Percentiles rank a stretch among this genome's conserved stretches.
These are phyloP conservation scores for Calonectria naviculata DNA, from an alignment of 2,329 filamentous ascomycete genomes.

Conservation along the genomic window DNA sequence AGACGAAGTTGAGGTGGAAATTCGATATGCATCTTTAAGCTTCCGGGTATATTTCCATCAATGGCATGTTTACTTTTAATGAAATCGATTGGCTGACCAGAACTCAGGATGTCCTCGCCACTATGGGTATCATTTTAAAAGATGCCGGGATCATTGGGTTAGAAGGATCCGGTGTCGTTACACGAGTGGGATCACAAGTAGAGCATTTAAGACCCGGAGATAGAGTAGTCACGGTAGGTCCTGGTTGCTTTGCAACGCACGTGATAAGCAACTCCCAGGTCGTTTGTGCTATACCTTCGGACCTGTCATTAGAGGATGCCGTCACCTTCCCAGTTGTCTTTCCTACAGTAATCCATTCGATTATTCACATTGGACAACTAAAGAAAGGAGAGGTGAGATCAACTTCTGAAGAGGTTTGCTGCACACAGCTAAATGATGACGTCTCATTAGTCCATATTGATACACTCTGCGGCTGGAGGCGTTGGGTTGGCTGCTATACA, in stretches of 20 bases:
- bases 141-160: not conserved
- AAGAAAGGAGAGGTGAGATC: slow-evolving; percentile 9
- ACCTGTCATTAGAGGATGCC: slow-evolving; percentile 46
- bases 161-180: not conserved
- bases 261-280: slow-evolving; percentile 28
- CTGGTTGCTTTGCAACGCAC: slow-evolving; percentile 39
- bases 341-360: slow-evolving; percentile 42
- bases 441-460: not conserved
- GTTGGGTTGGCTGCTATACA: not conserved
- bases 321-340: slow-evolving; percentile 47
- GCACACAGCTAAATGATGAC: not conserved
- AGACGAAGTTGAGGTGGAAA: not conserved
- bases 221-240: slow-evolving; percentile 38
- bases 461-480: slow-evolving; percentile 7
- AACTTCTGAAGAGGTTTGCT: not conserved
- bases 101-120: not conserved
- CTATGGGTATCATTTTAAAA: not conserved
- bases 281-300: slow-evolving; percentile 44
- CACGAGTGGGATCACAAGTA: not conserved
- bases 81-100: not conserved
- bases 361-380: slow-evolving; percentile 19
- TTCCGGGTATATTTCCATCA: not conserved
- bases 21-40: not conserved
- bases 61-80: not conserved
- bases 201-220: slow-evolving; percentile 44